A percentile compares a stretch with the other conserved stretches of the same genome.
Conservation (phyloP, 768 basidiomycete genomes). For the Dioszegia aurantiaca region DNA sequence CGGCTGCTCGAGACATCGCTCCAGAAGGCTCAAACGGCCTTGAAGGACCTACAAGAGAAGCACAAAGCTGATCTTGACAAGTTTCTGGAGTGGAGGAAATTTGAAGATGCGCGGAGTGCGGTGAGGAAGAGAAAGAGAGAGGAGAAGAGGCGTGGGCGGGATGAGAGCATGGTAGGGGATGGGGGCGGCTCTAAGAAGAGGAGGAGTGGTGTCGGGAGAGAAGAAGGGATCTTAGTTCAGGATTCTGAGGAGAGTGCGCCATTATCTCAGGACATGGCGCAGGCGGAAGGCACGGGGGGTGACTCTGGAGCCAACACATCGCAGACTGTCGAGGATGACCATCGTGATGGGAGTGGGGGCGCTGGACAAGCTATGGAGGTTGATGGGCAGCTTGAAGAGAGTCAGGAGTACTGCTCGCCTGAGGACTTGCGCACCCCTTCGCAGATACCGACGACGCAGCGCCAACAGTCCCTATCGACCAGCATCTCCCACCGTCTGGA, state of each 20-base stretch:
- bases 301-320: neutral
- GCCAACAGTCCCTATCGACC: too few species aligned
- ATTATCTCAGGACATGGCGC: neutral
- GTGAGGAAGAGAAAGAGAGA: constrained; percentile 31
- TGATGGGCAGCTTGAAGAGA: neutral
- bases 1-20: neutral
- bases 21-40: neutral
- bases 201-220: constrained; percentile 2
- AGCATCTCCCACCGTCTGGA: too few species aligned
- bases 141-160: constrained; percentile 8
- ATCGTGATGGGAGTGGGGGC: too few species aligned
- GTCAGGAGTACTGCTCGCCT: constrained; percentile 10
- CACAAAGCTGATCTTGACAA: constrained; percentile 13
- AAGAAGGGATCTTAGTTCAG: neutral
- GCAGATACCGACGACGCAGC: too few species aligned
- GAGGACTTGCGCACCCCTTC: neutral
- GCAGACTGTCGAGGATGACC: constrained; percentile 8
- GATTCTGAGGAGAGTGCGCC: constrained; percentile 9
- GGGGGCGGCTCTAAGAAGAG: neutral
- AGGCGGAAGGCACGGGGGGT: neutral
- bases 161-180: neutral
- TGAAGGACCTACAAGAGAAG: constrained; percentile 20
- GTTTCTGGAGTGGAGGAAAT: constrained; percentile 38
- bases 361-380: neutral
- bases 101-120: constrained; percentile 29